Conservation (phyloP, 75 land plant genomes). For the Sequoia sempervirens region DNA sequence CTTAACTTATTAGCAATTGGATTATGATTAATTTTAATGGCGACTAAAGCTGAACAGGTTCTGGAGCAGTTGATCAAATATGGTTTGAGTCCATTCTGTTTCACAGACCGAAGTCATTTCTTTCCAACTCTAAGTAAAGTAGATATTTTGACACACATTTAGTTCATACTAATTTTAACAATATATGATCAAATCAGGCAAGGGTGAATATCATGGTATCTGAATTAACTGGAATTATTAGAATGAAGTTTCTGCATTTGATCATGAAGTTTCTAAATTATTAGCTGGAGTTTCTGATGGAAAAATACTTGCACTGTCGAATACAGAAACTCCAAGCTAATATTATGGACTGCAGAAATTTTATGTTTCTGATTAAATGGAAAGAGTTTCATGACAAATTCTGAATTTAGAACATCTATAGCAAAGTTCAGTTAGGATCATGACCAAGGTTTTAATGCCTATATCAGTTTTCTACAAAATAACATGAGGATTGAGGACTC, state of each 20-base stretch:
- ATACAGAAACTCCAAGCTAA: no score
- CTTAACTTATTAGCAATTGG: not conserved
- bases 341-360: no score
- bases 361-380: not conserved
- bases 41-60: not conserved
- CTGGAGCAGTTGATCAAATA: not conserved
- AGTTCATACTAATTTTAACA: not conserved
- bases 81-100: not conserved
- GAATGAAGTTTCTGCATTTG: no score
- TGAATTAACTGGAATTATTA: not conserved
- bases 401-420: not conserved
- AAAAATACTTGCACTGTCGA: no score
- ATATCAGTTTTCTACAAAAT: not conserved
- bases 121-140: not conserved
- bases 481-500: not conserved
- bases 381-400: not conserved
- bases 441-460: not conserved
- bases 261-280: no score
- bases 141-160: not conserved
- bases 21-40: not conserved
- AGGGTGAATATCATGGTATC: not conserved
- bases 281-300: no score
- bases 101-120: not conserved
- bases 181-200: not conserved
- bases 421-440: not conserved